A percentile compares a stretch with the other conserved stretches of the same genome.
phyloP scores from a whole-genome alignment of 2,329 filamentous ascomycete species.

The Chaetothyriales sp. region DNA sequence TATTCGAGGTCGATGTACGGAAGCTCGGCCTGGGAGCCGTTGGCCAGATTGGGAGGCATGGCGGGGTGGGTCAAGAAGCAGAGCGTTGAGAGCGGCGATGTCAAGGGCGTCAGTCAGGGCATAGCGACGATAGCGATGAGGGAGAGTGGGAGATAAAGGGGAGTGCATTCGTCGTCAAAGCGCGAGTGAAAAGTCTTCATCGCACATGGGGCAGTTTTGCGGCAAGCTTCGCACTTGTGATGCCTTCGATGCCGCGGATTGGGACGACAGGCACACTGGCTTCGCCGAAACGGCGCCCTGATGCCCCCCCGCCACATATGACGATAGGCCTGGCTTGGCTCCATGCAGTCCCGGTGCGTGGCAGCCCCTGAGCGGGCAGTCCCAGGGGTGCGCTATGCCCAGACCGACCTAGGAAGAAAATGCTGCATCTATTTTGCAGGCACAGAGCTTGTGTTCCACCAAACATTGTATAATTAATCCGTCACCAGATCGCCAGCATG shows the following conservation, averaged over 20 bases:
- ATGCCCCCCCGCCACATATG: too few species aligned
- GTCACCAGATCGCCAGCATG: conserved; percentile 9
- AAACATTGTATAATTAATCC: not conserved
- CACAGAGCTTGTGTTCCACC: too few species aligned
- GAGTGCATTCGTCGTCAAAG: not conserved
- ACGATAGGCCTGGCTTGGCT: too few species aligned
- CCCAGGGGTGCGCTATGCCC: not conserved
- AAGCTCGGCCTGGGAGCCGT: conserved; percentile 6
- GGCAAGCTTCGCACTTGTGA: too few species aligned
- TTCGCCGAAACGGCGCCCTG: not conserved
- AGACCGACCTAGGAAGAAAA: not conserved
- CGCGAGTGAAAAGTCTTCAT: not conserved
- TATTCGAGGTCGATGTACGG: conserved; percentile 59
- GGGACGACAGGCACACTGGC: not conserved
- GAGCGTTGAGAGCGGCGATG: not conserved
- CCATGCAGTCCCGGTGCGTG: too few species aligned
- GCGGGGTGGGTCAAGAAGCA: not conserved
- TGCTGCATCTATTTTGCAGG: too few species aligned
- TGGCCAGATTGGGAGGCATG: conserved; percentile 7
- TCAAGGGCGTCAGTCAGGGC: not conserved
- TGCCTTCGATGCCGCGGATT: not conserved
- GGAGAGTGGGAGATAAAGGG: not conserved
- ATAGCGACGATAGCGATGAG: not conserved
- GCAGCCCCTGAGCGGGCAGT: too few species aligned
- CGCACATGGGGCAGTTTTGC: not conserved